phyloP scores from a whole-genome alignment of 108 stramenopile species.

The Fistulifera solaris region DNA sequence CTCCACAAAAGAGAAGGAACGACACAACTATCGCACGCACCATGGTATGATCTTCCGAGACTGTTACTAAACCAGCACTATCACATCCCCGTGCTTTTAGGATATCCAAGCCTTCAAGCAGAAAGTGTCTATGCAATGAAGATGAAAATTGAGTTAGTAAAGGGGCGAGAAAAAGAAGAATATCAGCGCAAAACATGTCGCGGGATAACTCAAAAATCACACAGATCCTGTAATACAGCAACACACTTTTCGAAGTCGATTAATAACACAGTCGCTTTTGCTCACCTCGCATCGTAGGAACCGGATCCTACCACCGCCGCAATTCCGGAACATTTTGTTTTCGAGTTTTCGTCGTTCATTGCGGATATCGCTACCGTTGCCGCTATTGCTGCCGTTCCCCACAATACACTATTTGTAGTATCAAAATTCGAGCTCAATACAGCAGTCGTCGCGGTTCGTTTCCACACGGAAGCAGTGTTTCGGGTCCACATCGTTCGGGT shows the following conservation, averaged over 20 bases:
- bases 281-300: constrained; percentile 20
- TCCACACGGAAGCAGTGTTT: too few species aligned
- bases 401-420: too few species aligned
- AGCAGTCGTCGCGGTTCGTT: too few species aligned
- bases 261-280: too few species aligned
- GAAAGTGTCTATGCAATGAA: constrained; percentile 26
- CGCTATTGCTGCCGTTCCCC: too few species aligned
- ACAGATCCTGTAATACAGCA: too few species aligned
- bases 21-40: too few species aligned
- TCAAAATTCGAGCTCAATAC: too few species aligned
- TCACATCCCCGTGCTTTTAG: constrained; percentile 98
- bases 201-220: too few species aligned
- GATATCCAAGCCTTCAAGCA: constrained; percentile 90
- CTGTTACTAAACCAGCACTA: constrained; percentile 92
- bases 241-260: too few species aligned
- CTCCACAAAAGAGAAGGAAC: constrained; percentile 4
- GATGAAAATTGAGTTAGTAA: neutral
- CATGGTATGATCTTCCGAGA: constrained; percentile 31
- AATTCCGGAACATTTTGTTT: constrained; percentile 35
- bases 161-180: neutral
- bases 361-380: neutral
- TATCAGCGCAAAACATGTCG: neutral
- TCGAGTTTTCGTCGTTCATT: neutral
- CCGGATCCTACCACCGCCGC: constrained; percentile 27
- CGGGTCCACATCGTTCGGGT: too few species aligned